Conservation (phyloP, 2,329 filamentous ascomycete species). For the Sporothrix inflata region DNA sequence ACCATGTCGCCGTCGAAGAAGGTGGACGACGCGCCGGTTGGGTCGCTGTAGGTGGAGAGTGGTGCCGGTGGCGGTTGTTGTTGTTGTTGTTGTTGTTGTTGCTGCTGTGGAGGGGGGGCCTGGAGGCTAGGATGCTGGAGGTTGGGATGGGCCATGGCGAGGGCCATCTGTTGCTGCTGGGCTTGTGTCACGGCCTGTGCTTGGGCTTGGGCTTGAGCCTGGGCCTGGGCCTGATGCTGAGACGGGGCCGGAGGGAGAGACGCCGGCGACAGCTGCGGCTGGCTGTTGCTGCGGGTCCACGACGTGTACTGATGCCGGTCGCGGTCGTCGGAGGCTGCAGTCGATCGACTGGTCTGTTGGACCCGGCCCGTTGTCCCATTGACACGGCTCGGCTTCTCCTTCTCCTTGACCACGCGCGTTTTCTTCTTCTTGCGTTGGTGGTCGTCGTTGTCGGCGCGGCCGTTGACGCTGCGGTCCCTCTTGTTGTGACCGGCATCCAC, state of each 20-base stretch:
- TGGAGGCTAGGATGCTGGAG: background rate
- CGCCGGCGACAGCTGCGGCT: background rate
- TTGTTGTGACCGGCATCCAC: background rate
- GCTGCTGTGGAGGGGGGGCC: background rate
- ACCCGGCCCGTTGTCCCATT: background rate
- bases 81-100: background rate
- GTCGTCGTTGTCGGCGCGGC: background rate
- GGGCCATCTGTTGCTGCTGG: background rate
- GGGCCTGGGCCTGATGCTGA: background rate
- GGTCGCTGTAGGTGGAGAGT: conserved; percentile 1
- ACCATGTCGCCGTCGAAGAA: background rate
- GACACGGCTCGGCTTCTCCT: background rate
- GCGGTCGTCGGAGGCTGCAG: background rate
- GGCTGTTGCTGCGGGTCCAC: conserved; percentile 7
- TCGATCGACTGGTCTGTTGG: background rate
- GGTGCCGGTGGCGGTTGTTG: background rate
- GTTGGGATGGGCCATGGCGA: background rate
- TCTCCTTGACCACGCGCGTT: background rate
- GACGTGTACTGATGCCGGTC: background rate
- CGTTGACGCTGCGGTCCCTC: background rate
- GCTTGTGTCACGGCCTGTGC: background rate
- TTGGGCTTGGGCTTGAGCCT: background rate
- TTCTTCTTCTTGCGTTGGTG: background rate
- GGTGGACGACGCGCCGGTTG: background rate
- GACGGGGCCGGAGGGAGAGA: no score